Percentiles rank a stretch among this genome's conserved stretches.
Evolutionary conservation across 2,329 filamentous ascomycete genomes (phyloP).

Genomic region (Fusarium duplospermum): DNA sequence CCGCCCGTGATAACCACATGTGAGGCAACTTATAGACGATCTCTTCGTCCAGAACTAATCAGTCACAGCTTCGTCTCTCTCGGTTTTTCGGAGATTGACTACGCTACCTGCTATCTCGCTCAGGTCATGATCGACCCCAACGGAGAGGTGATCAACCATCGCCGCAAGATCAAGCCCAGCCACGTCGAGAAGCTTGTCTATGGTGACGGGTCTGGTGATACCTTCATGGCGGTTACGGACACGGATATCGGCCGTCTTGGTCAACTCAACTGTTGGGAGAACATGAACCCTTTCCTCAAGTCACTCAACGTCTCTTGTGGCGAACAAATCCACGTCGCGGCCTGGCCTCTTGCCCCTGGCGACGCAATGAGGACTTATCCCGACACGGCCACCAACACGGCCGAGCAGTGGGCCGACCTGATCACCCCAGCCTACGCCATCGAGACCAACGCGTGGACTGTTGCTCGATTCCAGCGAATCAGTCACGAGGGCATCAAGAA

Average conservation of each 20-base stretch:
- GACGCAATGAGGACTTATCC: conserved; percentile 31
- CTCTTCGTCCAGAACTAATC: background rate
- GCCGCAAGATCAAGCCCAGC: conserved; percentile 63
- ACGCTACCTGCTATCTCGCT: conserved; percentile 58
- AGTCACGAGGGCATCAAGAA: conserved; percentile 37
- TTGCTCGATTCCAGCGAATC: conserved; percentile 40
- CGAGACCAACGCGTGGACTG: conserved; percentile 40
- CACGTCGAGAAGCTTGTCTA: conserved; percentile 61
- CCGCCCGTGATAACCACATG: conserved; percentile 55
- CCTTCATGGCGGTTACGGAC: conserved; percentile 59
- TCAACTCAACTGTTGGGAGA: conserved; percentile 67
- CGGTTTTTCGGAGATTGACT: conserved; percentile 62
- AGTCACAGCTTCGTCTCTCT: conserved; percentile 54
- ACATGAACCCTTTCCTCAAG: conserved; percentile 51
- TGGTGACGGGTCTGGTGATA: conserved; percentile 67
- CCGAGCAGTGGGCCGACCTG: conserved; percentile 36
- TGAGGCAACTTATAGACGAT: background rate
- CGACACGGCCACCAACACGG: conserved; percentile 42
- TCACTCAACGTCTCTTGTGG: conserved; percentile 41
- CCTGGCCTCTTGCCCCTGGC: conserved; percentile 44
- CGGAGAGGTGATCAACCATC: conserved; percentile 58
- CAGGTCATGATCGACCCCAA: conserved; percentile 64
- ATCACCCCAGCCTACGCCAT: conserved; percentile 41
- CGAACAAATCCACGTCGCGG: conserved; percentile 45
- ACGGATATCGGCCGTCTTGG: conserved; percentile 64